phyloP scores from a whole-genome alignment of 176 grass and related monocot genomes.

The Triticum turgidum region DNA sequence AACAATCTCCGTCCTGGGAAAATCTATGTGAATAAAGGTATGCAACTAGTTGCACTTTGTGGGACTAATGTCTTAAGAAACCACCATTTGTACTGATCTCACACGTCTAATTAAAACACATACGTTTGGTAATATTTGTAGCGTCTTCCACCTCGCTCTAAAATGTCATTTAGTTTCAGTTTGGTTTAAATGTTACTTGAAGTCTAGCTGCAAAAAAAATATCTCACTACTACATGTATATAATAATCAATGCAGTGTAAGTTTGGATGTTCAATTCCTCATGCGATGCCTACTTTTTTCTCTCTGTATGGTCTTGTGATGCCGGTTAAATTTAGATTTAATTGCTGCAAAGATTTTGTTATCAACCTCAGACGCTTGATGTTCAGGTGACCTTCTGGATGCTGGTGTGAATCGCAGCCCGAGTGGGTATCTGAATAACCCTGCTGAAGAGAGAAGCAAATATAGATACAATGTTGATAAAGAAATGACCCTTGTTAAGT shows the following conservation, averaged over 20 bases:
- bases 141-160: background rate
- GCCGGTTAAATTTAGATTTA: conserved; percentile 1
- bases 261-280: background rate
- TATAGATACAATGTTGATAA: conserved; percentile 86
- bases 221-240: background rate
- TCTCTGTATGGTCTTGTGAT: background rate
- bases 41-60: background rate
- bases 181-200: conserved; percentile 15
- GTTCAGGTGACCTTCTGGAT: conserved; percentile 82
- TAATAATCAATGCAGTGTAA: background rate
- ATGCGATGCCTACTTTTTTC: background rate
- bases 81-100: background rate
- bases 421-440: conserved; percentile 91
- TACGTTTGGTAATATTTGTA: background rate
- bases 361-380: background rate
- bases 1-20: conserved; percentile 79
- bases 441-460: conserved; percentile 58
- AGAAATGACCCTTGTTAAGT: conserved; percentile 93
- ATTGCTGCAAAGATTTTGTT: conserved; percentile 10
- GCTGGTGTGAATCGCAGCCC: conserved; percentile 94
- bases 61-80: background rate
- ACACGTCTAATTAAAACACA: background rate
- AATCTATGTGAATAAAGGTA: conserved; percentile 91
- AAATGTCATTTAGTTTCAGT: conserved; percentile 12
- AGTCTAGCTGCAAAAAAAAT: background rate